These are phyloP conservation scores for Sclerotinia trifoliorum DNA, from an alignment of 2,329 filamentous ascomycete species.

Conservation along the genomic window DNA sequence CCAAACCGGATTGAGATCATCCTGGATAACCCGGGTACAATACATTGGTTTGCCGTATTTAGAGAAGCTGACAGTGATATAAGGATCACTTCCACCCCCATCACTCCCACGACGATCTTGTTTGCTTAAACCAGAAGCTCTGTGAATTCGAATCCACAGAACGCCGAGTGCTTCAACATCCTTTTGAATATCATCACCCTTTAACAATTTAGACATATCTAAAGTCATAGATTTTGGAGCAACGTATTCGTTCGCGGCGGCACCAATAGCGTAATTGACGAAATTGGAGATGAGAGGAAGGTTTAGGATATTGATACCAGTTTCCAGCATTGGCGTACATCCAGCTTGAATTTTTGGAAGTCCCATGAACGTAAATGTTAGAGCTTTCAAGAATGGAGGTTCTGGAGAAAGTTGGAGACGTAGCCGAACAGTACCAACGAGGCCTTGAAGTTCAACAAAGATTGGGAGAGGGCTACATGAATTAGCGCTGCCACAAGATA, in stretches of 20 bases:
- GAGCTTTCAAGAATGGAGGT: conserved; percentile 84
- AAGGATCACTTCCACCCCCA: conserved; percentile 88
- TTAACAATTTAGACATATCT: conserved; percentile 84
- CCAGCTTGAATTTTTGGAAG: conserved; percentile 85
- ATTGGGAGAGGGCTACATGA: conserved; percentile 30
- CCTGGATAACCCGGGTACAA: conserved; percentile 92
- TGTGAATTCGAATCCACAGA: conserved; percentile 90
- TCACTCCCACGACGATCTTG: conserved; percentile 80
- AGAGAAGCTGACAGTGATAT: conserved; percentile 91
- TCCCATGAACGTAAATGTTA: conserved; percentile 94
- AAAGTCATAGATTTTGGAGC: conserved; percentile 92
- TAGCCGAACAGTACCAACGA: conserved; percentile 85
- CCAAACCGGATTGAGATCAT: conserved; percentile 90
- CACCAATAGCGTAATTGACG: conserved; percentile 67
- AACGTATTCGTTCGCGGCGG: conserved; percentile 86
- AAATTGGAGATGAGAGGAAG: conserved; percentile 93
- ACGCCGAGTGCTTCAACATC: conserved; percentile 82
- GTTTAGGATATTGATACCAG: conserved; percentile 87
- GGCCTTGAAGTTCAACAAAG: conserved; percentile 76
- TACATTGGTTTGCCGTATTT: conserved; percentile 98
- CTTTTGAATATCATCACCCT: conserved; percentile 89
- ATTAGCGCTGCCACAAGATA: neutral
- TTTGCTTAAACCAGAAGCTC: conserved; percentile 83
- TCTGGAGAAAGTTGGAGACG: conserved; percentile 84
- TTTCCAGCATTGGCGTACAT: conserved; percentile 89